A percentile compares a stretch with the other conserved stretches of the same genome.
phyloP scores from a whole-genome alignment of 257 asterid species.

The Nicotiana undulata region DNA sequence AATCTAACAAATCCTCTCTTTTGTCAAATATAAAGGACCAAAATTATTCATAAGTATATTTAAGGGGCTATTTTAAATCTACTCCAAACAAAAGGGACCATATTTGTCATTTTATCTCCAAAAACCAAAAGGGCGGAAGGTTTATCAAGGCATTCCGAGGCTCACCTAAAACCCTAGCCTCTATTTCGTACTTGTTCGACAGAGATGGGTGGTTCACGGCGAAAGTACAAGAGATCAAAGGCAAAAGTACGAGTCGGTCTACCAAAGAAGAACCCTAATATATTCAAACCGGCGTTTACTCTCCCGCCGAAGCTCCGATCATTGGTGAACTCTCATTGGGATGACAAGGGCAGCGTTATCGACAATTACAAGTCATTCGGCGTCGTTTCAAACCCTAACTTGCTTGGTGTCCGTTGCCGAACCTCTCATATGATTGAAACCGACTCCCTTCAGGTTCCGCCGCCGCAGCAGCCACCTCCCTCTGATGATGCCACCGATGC shows the following conservation, averaged over 20 bases:
- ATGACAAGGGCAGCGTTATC: conserved; percentile 73
- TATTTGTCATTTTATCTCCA: background rate
- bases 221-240: conserved; percentile 72
- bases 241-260: conserved; percentile 71
- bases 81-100: background rate
- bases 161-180: conserved; percentile 27
- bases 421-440: conserved; percentile 64
- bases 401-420: conserved; percentile 79
- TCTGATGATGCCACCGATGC: conserved; percentile 23
- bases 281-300: conserved; percentile 87
- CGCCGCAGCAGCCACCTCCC: conserved; percentile 2
- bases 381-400: conserved; percentile 84
- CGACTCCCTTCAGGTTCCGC: conserved; percentile 68
- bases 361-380: conserved; percentile 90
- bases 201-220: conserved; percentile 84
- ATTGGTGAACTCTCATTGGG: conserved; percentile 66
- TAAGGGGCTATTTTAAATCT: background rate
- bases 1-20: too few relatives aligned
- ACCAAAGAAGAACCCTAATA: conserved; percentile 65
- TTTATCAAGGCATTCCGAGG: background rate
- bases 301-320: conserved; percentile 74
- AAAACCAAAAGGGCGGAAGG: background rate
- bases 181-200: conserved; percentile 14
- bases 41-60: too few relatives aligned
- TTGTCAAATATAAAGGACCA: too few relatives aligned